Conservation (phyloP, 164 flowering plant species). For the Vitis vinifera region DNA sequence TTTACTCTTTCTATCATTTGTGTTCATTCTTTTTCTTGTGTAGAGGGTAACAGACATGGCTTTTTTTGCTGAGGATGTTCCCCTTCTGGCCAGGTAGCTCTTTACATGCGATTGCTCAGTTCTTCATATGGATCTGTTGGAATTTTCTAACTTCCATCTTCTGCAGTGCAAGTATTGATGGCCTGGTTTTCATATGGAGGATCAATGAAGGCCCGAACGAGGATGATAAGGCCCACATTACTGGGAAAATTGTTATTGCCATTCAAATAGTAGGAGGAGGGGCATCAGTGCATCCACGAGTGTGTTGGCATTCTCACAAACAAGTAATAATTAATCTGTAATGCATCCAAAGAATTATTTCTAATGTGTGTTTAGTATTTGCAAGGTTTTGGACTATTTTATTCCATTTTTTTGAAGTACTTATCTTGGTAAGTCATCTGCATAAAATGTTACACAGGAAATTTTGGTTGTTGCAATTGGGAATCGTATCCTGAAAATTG, state of each 20-base stretch:
- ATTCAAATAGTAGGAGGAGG: constrained; percentile 64
- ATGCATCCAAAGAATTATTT: neutral
- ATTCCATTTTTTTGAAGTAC: neutral
- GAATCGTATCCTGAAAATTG: constrained; percentile 61
- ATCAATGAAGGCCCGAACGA: constrained; percentile 76
- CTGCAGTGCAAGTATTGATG: constrained; percentile 78
- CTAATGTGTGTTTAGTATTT: neutral
- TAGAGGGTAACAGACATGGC: constrained; percentile 96
- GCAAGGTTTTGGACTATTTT: neutral
- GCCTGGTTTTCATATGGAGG: constrained; percentile 78
- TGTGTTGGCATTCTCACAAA: constrained; percentile 96
- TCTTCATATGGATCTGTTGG: neutral
- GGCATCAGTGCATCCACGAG: constrained; percentile 67
- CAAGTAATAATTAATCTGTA: constrained; percentile 47
- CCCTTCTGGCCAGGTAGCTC: constrained; percentile 79
- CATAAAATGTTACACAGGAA: constrained; percentile 47
- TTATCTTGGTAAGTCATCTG: neutral
- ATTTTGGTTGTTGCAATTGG: constrained; percentile 79
- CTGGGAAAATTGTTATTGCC: constrained; percentile 59
- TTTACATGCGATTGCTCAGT: neutral
- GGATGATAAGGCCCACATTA: constrained; percentile 82
- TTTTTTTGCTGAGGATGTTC: constrained; percentile 94
- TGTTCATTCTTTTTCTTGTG: neutral
- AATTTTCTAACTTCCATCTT: constrained; percentile 14
- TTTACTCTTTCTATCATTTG: neutral